These are phyloP conservation scores for Rhizopus sp. DNA, from an alignment of 371 early-diverging fungal genomes.

Conservation along the genomic window DNA sequence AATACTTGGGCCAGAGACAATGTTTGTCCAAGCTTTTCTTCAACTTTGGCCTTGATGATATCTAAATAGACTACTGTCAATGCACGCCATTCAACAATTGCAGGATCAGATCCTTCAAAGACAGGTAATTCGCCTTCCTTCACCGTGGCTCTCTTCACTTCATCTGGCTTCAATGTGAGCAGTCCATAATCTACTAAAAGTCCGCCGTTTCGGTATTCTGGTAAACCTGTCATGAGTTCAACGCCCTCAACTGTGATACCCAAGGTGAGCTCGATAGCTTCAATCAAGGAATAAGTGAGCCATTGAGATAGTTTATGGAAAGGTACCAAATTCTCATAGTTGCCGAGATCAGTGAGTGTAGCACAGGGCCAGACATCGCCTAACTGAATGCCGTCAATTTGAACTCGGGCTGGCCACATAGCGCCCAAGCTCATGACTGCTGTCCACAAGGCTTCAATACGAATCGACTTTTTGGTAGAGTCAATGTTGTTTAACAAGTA, in stretches of 20 bases:
- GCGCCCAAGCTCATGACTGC: slow-evolving; percentile 66
- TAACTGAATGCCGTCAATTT: slow-evolving; percentile 70
- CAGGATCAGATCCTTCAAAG: slow-evolving; percentile 80
- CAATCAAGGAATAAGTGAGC: slow-evolving; percentile 92
- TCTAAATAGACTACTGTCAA: slow-evolving; percentile 87
- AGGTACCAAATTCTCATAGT: slow-evolving; percentile 60
- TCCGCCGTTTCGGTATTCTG: slow-evolving; percentile 93
- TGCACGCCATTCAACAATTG: slow-evolving; percentile 92
- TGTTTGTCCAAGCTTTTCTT: slow-evolving; percentile 52
- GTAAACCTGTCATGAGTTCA: slow-evolving; percentile 82
- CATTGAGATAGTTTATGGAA: slow-evolving; percentile 96
- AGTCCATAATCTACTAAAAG: slow-evolving; percentile 49
- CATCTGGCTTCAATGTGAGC: slow-evolving; percentile 37
- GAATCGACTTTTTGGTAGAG: slow-evolving; percentile 19
- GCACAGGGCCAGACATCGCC: slow-evolving; percentile 93
- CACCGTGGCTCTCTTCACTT: slow-evolving; percentile 20
- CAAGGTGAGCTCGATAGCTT: slow-evolving; percentile 67
- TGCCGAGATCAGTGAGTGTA: slow-evolving; percentile 35
- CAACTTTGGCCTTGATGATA: slow-evolving; percentile 58
- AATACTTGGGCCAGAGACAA: slow-evolving; percentile 83
- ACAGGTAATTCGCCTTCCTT: slow-evolving; percentile 45
- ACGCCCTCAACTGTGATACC: slow-evolving; percentile 60
- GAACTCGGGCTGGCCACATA: slow-evolving; percentile 64
- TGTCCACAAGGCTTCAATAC: slow-evolving; percentile 63
- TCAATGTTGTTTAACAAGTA: slow-evolving; percentile 36